Percentiles rank a stretch among this genome's conserved stretches.
phyloP scores from a whole-genome alignment of 108 stramenopile species.

The Mediolabrus comicus region DNA sequence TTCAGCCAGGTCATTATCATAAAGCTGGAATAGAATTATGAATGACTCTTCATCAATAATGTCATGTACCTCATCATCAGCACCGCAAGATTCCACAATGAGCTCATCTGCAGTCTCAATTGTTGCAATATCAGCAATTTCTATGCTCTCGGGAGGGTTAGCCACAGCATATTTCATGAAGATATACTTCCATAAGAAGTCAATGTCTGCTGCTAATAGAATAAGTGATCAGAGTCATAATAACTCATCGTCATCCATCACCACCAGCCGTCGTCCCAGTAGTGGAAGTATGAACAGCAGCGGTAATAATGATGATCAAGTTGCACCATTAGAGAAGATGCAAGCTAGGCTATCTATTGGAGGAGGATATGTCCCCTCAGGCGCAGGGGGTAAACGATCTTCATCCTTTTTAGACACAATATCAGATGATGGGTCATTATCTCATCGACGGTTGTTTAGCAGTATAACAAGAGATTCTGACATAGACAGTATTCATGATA shows the following conservation, averaged over 20 bases:
- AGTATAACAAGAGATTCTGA: background rate
- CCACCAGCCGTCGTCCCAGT: background rate
- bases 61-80: background rate
- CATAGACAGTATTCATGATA: background rate
- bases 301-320: background rate
- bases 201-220: background rate
- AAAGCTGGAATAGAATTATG: no score
- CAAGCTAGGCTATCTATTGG: background rate
- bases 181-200: no score
- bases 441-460: background rate
- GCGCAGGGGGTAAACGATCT: background rate
- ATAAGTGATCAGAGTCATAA: background rate
- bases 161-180: background rate
- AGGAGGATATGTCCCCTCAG: background rate
- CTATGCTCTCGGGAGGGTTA: background rate
- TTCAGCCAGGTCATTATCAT: no score
- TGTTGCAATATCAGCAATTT: background rate
- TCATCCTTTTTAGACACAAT: no score
- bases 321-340: background rate
- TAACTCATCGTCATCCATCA: no score
- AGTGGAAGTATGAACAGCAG: background rate
- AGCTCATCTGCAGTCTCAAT: background rate
- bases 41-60: no score
- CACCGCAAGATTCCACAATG: background rate
- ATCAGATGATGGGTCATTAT: background rate